phyloP scores from a whole-genome alignment of 2,329 filamentous ascomycete genomes.

The Ceratocystis papillata region DNA sequence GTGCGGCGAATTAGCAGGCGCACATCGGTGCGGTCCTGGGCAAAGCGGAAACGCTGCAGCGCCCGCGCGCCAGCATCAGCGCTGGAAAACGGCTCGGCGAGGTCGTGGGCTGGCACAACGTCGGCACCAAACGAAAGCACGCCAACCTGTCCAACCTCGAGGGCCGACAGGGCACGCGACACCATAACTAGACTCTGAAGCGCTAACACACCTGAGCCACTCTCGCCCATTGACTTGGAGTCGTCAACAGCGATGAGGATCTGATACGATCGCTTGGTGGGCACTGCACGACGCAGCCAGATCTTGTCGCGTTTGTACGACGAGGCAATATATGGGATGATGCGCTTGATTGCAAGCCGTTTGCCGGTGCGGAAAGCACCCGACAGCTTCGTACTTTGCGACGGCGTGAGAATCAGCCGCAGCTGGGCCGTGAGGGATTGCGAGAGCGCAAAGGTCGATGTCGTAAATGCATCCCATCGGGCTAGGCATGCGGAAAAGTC shows the following conservation, averaged over 20 bases:
- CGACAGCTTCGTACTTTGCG: slow-evolving; percentile 87
- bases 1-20: slow-evolving; percentile 63
- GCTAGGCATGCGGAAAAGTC: slow-evolving; percentile 50
- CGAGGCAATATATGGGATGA: slow-evolving; percentile 98
- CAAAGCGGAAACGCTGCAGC: slow-evolving; percentile 61
- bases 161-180: slow-evolving; percentile 73
- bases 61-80: slow-evolving; percentile 25
- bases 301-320: slow-evolving; percentile 99
- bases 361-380: slow-evolving; percentile 97
- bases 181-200: slow-evolving; percentile 93
- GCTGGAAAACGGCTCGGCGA: slow-evolving; percentile 71
- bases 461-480: slow-evolving; percentile 78
- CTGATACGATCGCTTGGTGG: slow-evolving; percentile 90
- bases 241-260: slow-evolving; percentile 97
- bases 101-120: slow-evolving; percentile 71
- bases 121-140: slow-evolving; percentile 80
- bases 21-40: slow-evolving; percentile 79
- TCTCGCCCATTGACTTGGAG: slow-evolving; percentile 83
- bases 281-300: slow-evolving; percentile 90
- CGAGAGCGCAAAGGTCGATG: slow-evolving; percentile 72
- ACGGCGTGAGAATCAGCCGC: slow-evolving; percentile 87
- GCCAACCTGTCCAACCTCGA: slow-evolving; percentile 88
- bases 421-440: slow-evolving; percentile 87
- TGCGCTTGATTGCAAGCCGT: slow-evolving; percentile 96
- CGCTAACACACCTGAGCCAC: slow-evolving; percentile 63